phyloP scores from a whole-genome alignment of 1,284 basidiomycete species.

The Irpex lacteus region DNA sequence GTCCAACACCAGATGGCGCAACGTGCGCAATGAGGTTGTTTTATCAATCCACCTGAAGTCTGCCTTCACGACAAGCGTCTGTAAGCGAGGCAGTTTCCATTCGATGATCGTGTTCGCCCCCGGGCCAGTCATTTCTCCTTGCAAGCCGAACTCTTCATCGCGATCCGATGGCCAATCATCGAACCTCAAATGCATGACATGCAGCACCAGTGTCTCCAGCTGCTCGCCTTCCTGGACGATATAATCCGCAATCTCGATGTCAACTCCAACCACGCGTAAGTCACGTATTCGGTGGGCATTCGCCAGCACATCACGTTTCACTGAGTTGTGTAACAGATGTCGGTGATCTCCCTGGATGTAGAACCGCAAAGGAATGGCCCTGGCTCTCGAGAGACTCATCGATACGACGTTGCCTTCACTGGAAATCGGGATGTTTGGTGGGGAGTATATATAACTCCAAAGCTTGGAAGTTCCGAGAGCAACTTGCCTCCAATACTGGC shows the following conservation, averaged over 20 bases:
- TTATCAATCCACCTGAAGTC: neutral
- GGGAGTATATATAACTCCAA: neutral
- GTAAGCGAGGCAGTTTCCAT: neutral
- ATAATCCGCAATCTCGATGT: too few relatives aligned
- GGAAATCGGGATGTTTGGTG: neutral
- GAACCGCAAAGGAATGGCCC: neutral
- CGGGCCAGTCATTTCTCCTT: too few relatives aligned
- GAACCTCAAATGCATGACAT: neutral
- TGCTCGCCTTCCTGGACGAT: too few relatives aligned
- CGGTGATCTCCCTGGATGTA: too few relatives aligned
- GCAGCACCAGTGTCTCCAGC: too few relatives aligned
- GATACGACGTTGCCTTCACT: neutral
- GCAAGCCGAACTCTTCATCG: neutral
- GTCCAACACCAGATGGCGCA: neutral
- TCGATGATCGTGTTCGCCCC: neutral
- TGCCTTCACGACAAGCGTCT: neutral
- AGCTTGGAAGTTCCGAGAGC: neutral
- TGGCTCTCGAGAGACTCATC: neutral
- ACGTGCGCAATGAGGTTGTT: neutral
- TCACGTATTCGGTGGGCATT: too few relatives aligned
- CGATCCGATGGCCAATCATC: neutral
- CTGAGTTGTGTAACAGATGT: too few relatives aligned
- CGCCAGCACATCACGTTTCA: too few relatives aligned
- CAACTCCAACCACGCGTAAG: too few relatives aligned
- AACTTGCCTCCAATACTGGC: neutral